Percentiles rank a stretch among this genome's conserved stretches.
Conservation (phyloP, 2,329 filamentous ascomycete genomes). For the Stachybotrys chartarum region DNA sequence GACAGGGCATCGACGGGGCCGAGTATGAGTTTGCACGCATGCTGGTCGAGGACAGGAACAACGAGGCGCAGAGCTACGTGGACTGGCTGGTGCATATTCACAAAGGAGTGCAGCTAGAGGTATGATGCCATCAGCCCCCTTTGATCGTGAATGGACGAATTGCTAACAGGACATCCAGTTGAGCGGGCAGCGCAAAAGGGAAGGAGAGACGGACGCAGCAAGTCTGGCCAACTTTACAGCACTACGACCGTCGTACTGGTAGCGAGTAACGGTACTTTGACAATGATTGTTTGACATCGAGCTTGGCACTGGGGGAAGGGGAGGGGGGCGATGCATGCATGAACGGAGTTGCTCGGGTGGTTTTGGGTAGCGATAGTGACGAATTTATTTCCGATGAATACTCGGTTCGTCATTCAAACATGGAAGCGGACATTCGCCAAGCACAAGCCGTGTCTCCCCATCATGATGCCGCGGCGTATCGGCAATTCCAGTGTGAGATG, state of each 20-base stretch:
- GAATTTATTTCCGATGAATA: not conserved
- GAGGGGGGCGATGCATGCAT: not conserved
- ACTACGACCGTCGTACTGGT: slow-evolving; percentile 55
- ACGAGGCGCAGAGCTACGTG: slow-evolving; percentile 95
- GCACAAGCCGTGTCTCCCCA: not conserved
- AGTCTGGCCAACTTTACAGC: slow-evolving; percentile 50
- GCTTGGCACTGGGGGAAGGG: not conserved
- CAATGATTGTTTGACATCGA: not conserved
- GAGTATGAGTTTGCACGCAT: slow-evolving; percentile 94
- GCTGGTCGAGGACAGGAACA: slow-evolving; percentile 90
- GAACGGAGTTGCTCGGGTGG: not conserved
- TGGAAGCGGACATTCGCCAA: not conserved
- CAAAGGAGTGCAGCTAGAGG: slow-evolving; percentile 85
- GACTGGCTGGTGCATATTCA: slow-evolving; percentile 98
- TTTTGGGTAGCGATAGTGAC: not conserved
- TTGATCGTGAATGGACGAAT: slow-evolving; percentile 1
- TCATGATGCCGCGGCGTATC: no score
- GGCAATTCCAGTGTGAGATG: no score
- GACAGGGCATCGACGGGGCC: slow-evolving; percentile 88
- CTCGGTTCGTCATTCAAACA: not conserved
- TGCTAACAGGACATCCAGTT: slow-evolving; percentile 35
- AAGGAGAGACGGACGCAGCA: slow-evolving; percentile 39
- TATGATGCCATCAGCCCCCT: slow-evolving; percentile 30
- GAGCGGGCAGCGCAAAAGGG: slow-evolving; percentile 64
- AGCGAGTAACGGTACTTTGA: slow-evolving; percentile 7